phyloP scores from a whole-genome alignment of 176 grass and related monocot genomes.

The Secale cereale region DNA sequence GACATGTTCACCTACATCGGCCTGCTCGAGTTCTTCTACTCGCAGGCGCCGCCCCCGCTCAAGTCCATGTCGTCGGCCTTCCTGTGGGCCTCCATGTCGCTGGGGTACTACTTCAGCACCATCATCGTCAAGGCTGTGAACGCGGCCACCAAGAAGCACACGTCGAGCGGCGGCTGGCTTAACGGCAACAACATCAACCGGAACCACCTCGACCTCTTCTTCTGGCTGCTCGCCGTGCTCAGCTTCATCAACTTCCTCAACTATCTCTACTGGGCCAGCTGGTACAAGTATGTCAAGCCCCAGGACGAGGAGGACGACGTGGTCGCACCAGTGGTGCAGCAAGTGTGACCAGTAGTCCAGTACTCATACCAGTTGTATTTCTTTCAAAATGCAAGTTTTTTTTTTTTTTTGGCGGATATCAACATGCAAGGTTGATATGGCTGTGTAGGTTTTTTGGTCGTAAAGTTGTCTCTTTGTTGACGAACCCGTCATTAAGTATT shows the following conservation, averaged over 20 bases:
- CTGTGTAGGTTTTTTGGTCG: not conserved
- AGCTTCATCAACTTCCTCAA: slow-evolving; percentile 71
- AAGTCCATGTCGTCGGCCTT: slow-evolving; percentile 72
- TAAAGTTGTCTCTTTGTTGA: not conserved
- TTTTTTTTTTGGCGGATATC: too few species aligned
- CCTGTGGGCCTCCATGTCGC: slow-evolving; percentile 54
- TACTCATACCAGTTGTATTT: too few species aligned
- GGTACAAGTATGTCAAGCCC: slow-evolving; percentile 47
- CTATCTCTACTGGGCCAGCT: slow-evolving; percentile 61
- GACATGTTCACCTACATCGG: slow-evolving; percentile 83
- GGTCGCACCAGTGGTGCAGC: not conserved
- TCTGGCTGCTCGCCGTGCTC: slow-evolving; percentile 71
- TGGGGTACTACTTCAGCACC: slow-evolving; percentile 77
- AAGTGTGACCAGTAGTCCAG: slow-evolving; percentile 16
- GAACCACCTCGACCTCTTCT: slow-evolving; percentile 79
- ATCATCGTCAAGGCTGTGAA: slow-evolving; percentile 71
- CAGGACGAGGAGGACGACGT: not conserved
- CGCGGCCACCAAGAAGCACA: slow-evolving; percentile 22
- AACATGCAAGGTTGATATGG: not conserved
- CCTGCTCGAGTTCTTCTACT: slow-evolving; percentile 86
- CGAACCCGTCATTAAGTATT: not conserved
- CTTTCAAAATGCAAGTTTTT: not conserved
- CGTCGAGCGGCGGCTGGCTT: slow-evolving; percentile 48
- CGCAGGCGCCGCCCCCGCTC: slow-evolving; percentile 50
- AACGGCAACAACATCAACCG: slow-evolving; percentile 54